phyloP scores from a whole-genome alignment of 75 land plant species.

The Cunninghamia lanceolata region DNA sequence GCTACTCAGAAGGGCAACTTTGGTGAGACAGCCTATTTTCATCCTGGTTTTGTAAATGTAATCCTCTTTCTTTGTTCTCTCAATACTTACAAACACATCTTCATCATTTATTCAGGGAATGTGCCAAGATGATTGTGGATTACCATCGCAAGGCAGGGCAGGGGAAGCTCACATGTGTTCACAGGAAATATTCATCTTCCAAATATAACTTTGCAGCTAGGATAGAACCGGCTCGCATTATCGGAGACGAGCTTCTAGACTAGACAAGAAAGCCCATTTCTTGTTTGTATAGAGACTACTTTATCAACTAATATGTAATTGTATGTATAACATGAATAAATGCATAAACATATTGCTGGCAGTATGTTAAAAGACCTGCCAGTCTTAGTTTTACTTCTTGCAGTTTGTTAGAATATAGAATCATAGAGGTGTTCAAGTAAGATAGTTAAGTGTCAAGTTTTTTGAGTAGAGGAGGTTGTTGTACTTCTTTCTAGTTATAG shows the following conservation, averaged over 20 bases:
- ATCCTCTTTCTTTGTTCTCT: not conserved
- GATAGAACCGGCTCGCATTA: conserved; percentile 46
- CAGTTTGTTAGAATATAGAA: too few species aligned
- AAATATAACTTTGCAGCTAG: conserved; percentile 60
- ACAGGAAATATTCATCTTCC: conserved; percentile 73
- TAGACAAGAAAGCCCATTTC: not conserved
- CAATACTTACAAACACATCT: not conserved
- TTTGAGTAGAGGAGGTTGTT: too few species aligned
- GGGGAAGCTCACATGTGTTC: conserved; percentile 83
- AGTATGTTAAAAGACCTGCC: too few species aligned
- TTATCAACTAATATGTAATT: too few species aligned
- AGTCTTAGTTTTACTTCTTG: too few species aligned
- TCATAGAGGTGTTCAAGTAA: too few species aligned
- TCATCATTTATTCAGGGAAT: conserved; percentile 53
- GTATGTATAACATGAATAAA: too few species aligned
- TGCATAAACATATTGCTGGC: too few species aligned
- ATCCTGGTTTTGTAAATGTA: not conserved
- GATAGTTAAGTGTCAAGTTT: too few species aligned
- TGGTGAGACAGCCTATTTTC: conserved; percentile 35
- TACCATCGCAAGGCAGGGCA: conserved; percentile 72
- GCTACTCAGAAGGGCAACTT: conserved; percentile 65
- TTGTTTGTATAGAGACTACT: too few species aligned
- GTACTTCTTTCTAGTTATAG: too few species aligned
- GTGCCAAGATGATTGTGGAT: conserved; percentile 78
- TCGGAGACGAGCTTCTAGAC: conserved; percentile 23